Evolutionary conservation across 176 grass and related monocot species (phyloP).

Genomic region (Rhynchospora tenuis): DNA sequence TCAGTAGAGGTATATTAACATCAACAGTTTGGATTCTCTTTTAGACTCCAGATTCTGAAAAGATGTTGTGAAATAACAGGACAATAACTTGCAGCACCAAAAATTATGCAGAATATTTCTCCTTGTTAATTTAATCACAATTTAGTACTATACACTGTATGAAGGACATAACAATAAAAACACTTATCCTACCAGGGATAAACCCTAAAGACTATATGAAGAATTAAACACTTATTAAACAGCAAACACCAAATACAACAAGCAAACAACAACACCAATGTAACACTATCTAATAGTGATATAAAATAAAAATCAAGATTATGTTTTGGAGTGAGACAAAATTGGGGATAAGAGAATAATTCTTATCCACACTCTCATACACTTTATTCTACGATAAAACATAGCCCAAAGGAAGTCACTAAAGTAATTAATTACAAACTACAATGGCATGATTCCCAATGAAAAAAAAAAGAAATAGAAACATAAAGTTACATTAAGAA

Average conservation of each 20-base stretch:
- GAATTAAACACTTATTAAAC: background rate
- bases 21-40: background rate
- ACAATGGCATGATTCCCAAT: too few relatives aligned
- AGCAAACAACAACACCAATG: background rate
- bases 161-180: too few relatives aligned
- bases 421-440: too few relatives aligned
- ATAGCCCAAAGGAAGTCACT: too few relatives aligned
- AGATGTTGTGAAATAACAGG: background rate
- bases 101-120: background rate
- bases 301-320: background rate
- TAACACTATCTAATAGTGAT: background rate
- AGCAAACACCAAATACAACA: background rate
- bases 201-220: background rate
- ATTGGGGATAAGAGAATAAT: background rate
- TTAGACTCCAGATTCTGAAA: background rate
- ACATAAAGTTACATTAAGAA: too few relatives aligned
- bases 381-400: too few relatives aligned
- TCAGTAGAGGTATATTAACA: background rate
- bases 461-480: too few relatives aligned
- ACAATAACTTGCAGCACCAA: background rate
- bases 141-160: too few relatives aligned
- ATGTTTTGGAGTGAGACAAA: background rate
- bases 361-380: background rate
- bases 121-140: background rate
- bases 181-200: too few relatives aligned